Evolutionary conservation across 1,284 basidiomycete species (phyloP).

Genomic region (Golubevia sp.): DNA sequence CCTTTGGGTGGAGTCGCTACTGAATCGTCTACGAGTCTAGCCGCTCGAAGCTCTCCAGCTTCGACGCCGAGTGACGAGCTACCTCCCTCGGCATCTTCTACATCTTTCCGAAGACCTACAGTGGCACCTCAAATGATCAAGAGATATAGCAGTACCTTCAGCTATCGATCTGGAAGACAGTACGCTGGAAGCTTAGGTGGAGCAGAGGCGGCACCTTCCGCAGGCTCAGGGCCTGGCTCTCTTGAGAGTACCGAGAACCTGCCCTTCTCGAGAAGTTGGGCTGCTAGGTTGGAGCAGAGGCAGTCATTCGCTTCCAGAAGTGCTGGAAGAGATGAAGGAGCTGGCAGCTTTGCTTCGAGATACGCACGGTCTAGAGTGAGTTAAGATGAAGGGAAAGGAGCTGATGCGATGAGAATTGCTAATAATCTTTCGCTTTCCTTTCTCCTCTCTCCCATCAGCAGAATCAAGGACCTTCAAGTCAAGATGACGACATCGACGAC

Average conservation of each 20-base stretch:
- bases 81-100: background rate
- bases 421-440: background rate
- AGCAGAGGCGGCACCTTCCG: conserved; percentile 18
- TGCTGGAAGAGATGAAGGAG: conserved; percentile 18
- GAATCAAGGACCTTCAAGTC: conserved; percentile 18
- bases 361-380: background rate
- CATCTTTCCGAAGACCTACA: conserved; percentile 2
- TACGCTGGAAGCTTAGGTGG: conserved; percentile 19
- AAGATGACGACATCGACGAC: conserved; percentile 43
- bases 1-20: background rate
- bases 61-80: background rate
- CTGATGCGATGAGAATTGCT: conserved; percentile 11
- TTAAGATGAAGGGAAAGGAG: too few relatives aligned
- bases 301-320: conserved; percentile 16
- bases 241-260: conserved; percentile 23
- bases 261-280: conserved; percentile 32
- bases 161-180: conserved; percentile 24
- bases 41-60: background rate
- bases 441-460: background rate
- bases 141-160: conserved; percentile 38
- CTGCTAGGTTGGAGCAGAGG: conserved; percentile 37
- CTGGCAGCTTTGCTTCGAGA: conserved; percentile 10
- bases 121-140: conserved; percentile 43
- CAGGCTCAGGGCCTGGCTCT: conserved; percentile 14
- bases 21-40: background rate